Percentiles rank a stretch among this genome's conserved stretches.
These are phyloP conservation scores for Eucalyptus marginata DNA, from an alignment of 345 rosid species.

Conservation along the genomic window DNA sequence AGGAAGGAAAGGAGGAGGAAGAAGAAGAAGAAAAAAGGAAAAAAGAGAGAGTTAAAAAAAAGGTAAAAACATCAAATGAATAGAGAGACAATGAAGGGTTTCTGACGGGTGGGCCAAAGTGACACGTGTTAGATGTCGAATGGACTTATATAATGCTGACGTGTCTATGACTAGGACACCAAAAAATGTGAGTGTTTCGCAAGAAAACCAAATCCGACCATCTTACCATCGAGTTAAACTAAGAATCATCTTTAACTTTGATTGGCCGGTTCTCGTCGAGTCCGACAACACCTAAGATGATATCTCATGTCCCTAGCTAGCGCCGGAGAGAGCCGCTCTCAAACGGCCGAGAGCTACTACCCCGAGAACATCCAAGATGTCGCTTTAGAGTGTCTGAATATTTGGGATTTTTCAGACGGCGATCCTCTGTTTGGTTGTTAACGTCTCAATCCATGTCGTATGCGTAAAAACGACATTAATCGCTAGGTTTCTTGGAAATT, in stretches of 20 bases:
- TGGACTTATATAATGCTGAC: too few relatives aligned
- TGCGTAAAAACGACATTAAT: background rate
- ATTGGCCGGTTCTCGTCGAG: background rate
- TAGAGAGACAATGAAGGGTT: too few relatives aligned
- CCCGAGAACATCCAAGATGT: background rate
- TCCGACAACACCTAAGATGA: background rate
- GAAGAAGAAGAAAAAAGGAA: too few relatives aligned
- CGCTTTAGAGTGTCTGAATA: background rate
- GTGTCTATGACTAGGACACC: too few relatives aligned
- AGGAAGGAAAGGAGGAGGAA: too few relatives aligned
- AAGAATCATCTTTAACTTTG: background rate
- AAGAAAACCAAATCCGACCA: background rate
- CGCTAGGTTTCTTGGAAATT: background rate
- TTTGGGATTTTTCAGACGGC: background rate
- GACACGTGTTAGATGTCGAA: too few relatives aligned
- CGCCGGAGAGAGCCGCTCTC: background rate
- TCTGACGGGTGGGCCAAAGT: too few relatives aligned
- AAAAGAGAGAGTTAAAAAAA: too few relatives aligned
- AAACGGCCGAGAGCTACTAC: rapidly evolving
- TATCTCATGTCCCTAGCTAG: background rate
- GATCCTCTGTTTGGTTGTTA: background rate
- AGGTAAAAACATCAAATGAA: too few relatives aligned
- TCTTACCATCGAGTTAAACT: background rate
- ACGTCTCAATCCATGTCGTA: background rate
- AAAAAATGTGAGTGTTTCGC: background rate